Percentiles rank a stretch among this genome's conserved stretches.
Evolutionary conservation across 192 early-diverging fungal species (phyloP).

Genomic region (Funneliformis mosseae): DNA sequence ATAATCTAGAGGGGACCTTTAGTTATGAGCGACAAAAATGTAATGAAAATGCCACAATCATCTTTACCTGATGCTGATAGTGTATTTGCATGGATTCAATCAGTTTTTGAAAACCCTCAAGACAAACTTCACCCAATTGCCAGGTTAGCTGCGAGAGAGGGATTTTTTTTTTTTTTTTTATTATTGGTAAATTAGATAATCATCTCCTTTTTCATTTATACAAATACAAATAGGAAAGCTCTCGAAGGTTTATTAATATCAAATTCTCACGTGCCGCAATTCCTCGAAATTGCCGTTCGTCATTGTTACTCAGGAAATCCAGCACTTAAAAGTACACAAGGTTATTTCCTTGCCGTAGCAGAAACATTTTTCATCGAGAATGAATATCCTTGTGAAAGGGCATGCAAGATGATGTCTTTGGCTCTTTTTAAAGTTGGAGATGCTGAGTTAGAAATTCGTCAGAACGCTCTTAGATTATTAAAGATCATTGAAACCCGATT

Average conservation of each 20-base stretch:
- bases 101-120: constrained; percentile 63
- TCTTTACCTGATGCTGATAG: constrained; percentile 50
- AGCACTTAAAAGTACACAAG: constrained; percentile 62
- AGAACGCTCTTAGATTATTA: constrained; percentile 70
- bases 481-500: constrained; percentile 69
- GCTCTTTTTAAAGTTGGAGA: constrained; percentile 83
- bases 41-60: not conserved
- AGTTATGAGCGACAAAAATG: not conserved
- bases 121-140: constrained; percentile 56
- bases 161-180: too few relatives aligned
- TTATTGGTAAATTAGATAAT: too few relatives aligned
- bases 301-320: constrained; percentile 75
- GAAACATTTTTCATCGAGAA: constrained; percentile 64
- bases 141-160: too few relatives aligned
- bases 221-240: constrained; percentile 54
- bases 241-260: constrained; percentile 70
- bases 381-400: constrained; percentile 66
- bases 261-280: constrained; percentile 52
- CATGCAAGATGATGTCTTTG: constrained; percentile 58
- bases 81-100: constrained; percentile 64
- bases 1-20: constrained; percentile 25
- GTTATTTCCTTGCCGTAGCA: constrained; percentile 76
- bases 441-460: constrained; percentile 65
- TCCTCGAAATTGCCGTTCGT: constrained; percentile 66
- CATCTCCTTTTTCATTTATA: not conserved